Evolutionary conservation across 1,139 yeast species (phyloP).

Genomic region (Pichia sp.): DNA sequence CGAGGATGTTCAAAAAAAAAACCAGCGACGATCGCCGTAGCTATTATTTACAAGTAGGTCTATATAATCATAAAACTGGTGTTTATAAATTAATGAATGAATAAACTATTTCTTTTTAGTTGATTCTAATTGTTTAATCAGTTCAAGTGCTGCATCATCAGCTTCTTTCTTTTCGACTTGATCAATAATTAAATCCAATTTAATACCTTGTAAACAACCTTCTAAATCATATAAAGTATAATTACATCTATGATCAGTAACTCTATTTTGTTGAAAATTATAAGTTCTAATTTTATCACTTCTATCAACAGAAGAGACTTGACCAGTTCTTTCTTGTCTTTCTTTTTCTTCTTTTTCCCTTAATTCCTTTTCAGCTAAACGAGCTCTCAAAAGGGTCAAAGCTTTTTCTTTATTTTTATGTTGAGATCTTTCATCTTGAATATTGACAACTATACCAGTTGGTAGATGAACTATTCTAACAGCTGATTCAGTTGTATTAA

Average conservation of each 20-base stretch:
- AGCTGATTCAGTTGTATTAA: constrained; percentile 95
- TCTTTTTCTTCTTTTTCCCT: constrained; percentile 60
- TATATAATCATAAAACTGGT: too few relatives aligned
- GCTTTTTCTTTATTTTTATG: constrained; percentile 96
- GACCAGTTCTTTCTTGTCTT: constrained; percentile 64
- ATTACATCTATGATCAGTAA: constrained; percentile 92
- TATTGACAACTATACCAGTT: constrained; percentile 79
- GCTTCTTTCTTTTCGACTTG: constrained; percentile 45
- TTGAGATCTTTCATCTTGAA: constrained; percentile 95
- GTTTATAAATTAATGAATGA: too few relatives aligned
- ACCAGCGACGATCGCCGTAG: neutral
- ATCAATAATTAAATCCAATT: constrained; percentile 58
- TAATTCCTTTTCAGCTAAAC: constrained; percentile 77
- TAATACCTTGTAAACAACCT: constrained; percentile 70
- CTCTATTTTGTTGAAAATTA: constrained; percentile 84
- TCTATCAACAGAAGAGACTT: constrained; percentile 83
- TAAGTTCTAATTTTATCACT: constrained; percentile 93
- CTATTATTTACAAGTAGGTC: neutral
- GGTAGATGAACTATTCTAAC: constrained; percentile 90
- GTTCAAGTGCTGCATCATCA: constrained; percentile 38
- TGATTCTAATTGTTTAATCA: constrained; percentile 27
- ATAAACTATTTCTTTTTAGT: neutral
- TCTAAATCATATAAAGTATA: constrained; percentile 71
- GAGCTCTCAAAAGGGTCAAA: constrained; percentile 69
- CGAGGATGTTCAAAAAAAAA: too few relatives aligned